These are phyloP conservation scores for Groenewaldozyma salmanticensis DNA, from an alignment of 805 yeast species.

Conservation along the genomic window DNA sequence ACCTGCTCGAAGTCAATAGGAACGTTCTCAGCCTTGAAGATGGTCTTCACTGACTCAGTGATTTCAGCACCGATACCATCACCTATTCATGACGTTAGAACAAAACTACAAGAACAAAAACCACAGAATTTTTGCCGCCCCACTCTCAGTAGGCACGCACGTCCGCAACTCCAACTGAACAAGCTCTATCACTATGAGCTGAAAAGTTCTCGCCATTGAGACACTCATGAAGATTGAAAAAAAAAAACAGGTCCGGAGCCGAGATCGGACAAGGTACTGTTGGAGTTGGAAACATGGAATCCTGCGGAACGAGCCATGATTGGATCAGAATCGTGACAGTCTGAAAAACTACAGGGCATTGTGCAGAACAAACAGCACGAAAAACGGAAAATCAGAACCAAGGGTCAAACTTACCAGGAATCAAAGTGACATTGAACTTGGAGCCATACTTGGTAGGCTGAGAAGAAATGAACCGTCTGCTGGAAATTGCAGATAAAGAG, in stretches of 20 bases:
- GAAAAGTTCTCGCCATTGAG: no score
- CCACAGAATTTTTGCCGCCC: background rate
- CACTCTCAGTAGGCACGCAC: no score
- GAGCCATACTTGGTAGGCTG: constrained; percentile 81
- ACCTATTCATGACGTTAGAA: constrained; percentile 34
- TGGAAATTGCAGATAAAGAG: constrained; percentile 7
- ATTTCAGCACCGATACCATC: constrained; percentile 97
- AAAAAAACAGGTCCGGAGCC: no score
- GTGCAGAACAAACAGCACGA: no score
- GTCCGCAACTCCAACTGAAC: no score
- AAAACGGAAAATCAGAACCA: background rate
- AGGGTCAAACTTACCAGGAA: constrained; percentile 42
- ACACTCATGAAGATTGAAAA: no score
- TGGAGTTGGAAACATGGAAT: no score
- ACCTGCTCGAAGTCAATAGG: constrained; percentile 87
- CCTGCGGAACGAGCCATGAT: no score
- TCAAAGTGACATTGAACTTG: constrained; percentile 82
- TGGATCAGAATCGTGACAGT: no score
- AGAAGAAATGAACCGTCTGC: constrained; percentile 34
- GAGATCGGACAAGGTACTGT: no score
- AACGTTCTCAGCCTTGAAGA: constrained; percentile 76
- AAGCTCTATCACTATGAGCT: no score
- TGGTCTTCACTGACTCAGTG: constrained; percentile 84
- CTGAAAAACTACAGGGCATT: no score
- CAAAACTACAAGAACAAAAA: background rate